Conservation (phyloP, 2,329 filamentous ascomycete species). For the Fusarium ramigenum region DNA sequence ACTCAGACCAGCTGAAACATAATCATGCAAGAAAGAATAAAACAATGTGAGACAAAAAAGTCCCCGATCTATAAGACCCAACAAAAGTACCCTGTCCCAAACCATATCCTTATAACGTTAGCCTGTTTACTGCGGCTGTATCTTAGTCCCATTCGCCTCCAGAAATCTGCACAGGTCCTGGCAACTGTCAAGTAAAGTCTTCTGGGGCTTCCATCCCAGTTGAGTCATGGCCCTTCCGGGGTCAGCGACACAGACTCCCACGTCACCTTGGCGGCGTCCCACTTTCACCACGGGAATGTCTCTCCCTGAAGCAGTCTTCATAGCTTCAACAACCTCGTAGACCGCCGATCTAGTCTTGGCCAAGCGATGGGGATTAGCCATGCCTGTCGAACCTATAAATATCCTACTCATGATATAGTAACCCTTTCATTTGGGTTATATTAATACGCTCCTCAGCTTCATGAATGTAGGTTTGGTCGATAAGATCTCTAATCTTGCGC, state of each 20-base stretch:
- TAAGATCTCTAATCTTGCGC: fast-evolving
- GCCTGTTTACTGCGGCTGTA: neutral
- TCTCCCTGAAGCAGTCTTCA: neutral
- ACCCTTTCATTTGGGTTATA: fast-evolving
- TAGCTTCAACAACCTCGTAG: conserved; percentile 3
- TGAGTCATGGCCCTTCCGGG: conserved; percentile 52
- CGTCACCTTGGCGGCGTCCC: neutral
- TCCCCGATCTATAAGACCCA: neutral
- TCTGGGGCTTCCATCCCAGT: conserved; percentile 51
- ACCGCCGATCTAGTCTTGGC: neutral
- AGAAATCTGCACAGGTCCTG: conserved; percentile 23
- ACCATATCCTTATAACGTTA: neutral
- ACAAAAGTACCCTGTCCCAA: neutral
- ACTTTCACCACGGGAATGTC: neutral
- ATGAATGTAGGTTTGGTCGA: fast-evolving
- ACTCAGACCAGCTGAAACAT: neutral
- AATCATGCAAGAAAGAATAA: neutral
- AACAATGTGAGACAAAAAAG: too few species aligned
- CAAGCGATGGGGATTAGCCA: fast-evolving
- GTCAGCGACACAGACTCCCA: conserved; percentile 51
- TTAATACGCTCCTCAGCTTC: fast-evolving
- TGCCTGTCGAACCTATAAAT: neutral
- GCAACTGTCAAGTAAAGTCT: conserved; percentile 30
- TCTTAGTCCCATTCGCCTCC: neutral
- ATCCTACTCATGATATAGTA: fast-evolving